phyloP scores from a whole-genome alignment of 345 rosid species.

The Eucalyptus tenuipes region DNA sequence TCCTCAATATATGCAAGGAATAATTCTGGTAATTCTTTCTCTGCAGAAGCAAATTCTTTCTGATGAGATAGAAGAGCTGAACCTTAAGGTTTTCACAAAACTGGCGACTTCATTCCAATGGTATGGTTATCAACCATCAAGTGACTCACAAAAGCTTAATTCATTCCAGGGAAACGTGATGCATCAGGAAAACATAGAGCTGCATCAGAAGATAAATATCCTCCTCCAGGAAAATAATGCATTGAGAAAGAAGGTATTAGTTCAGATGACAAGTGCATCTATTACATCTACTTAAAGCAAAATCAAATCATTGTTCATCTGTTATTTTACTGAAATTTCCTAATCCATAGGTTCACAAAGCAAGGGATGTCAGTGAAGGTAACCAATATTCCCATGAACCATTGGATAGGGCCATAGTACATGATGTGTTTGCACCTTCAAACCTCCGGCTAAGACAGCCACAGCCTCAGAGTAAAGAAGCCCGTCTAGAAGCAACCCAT shows the following conservation, averaged over 20 bases:
- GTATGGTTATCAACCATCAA: background rate
- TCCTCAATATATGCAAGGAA: background rate
- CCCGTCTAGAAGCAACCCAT: constrained; percentile 34
- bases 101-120: background rate
- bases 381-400: constrained; percentile 20
- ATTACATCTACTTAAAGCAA: background rate
- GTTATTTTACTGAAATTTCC: background rate
- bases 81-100: constrained; percentile 25
- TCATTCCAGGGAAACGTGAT: constrained; percentile 43
- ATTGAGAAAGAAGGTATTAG: constrained; percentile 21
- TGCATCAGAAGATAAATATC: constrained; percentile 59
- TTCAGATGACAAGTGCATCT: background rate
- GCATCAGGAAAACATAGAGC: constrained; percentile 57
- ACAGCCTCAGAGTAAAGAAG: constrained; percentile 28
- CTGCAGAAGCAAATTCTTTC: constrained; percentile 47
- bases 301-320: background rate
- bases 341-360: constrained; percentile 32
- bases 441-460: constrained; percentile 63
- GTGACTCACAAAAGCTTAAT: background rate
- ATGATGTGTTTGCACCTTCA: constrained; percentile 45
- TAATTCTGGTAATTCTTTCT: background rate
- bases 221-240: constrained; percentile 31
- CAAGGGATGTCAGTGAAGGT: constrained; percentile 25
- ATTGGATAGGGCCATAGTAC: constrained; percentile 22
- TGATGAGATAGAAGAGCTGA: constrained; percentile 54